phyloP scores from a whole-genome alignment of 106 monocot genomes.

The Xerophyta viscosa region DNA sequence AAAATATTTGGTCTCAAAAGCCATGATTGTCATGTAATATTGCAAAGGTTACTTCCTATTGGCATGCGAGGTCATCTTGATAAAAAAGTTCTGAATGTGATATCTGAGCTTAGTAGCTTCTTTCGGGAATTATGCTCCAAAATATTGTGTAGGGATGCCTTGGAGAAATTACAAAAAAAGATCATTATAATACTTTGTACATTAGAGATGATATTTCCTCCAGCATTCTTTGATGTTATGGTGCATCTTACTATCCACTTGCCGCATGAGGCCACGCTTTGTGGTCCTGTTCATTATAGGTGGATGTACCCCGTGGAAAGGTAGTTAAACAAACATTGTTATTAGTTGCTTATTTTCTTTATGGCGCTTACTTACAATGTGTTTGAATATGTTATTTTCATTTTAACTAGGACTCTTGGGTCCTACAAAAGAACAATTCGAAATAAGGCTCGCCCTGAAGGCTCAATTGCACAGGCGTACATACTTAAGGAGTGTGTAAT shows the following conservation, averaged over 20 bases:
- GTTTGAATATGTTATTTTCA: background rate
- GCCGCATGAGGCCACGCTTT: background rate
- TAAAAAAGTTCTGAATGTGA: background rate
- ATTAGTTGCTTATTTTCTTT: background rate
- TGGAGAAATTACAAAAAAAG: background rate
- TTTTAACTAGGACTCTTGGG: background rate
- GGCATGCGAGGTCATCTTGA: background rate
- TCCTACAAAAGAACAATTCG: background rate
- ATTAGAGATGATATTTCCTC: constrained; percentile 2
- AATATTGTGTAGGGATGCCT: background rate
- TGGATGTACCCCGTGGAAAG: constrained; percentile 13
- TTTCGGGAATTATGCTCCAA: background rate
- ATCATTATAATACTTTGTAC: background rate
- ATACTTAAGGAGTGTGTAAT: background rate
- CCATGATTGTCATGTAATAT: background rate
- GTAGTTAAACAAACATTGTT: background rate
- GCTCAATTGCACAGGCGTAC: background rate
- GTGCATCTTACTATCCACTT: constrained; percentile 13
- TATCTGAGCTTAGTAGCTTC: background rate
- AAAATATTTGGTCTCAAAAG: background rate
- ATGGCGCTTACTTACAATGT: background rate
- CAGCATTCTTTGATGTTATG: constrained; percentile 12
- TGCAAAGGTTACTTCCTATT: background rate
- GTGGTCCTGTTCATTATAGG: constrained; percentile 6
- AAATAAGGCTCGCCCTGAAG: background rate